Conservation (phyloP, 75 land plant genomes). For the Pinus taeda region DNA sequence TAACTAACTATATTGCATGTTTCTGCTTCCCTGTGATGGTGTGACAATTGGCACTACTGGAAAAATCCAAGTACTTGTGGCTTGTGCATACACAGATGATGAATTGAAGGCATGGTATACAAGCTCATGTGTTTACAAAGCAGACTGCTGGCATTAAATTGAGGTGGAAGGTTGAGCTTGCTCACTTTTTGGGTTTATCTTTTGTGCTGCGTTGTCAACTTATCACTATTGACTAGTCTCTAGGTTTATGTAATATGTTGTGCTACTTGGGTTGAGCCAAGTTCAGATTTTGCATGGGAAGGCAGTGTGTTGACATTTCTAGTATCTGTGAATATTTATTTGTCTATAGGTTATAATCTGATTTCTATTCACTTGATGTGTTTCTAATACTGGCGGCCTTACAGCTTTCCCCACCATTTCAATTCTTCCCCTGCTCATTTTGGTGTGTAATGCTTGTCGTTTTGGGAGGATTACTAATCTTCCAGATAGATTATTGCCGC, state of each 20-base stretch:
- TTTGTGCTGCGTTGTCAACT: slow-evolving; percentile 8
- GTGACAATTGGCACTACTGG: not conserved
- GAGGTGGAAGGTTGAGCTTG: slow-evolving; percentile 9
- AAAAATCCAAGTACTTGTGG: not conserved
- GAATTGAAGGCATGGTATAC: slow-evolving; percentile 3
- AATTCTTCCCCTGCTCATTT: slow-evolving; percentile 2
- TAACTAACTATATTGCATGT: slow-evolving; percentile 4
- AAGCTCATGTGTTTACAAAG: slow-evolving; percentile 7
- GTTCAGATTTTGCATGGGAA: slow-evolving; percentile 10
- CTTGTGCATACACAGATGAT: not conserved
- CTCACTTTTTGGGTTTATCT: slow-evolving; percentile 5
- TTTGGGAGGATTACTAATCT: slow-evolving; percentile 2
- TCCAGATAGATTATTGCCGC: not conserved
- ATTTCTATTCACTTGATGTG: not conserved
- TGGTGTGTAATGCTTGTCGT: slow-evolving; percentile 3
- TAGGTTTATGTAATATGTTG: slow-evolving; percentile 9
- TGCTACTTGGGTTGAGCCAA: slow-evolving; percentile 4
- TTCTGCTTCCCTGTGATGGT: not conserved
- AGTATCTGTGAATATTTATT: slow-evolving; percentile 10
- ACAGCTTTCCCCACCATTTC: not conserved
- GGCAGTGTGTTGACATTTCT: slow-evolving; percentile 2
- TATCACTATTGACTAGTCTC: slow-evolving; percentile 6
- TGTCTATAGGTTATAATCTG: slow-evolving; percentile 9
- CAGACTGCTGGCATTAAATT: not conserved
- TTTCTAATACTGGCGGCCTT: not conserved